Base-by-base conservation (phyloP, 2,329 filamentous ascomycete species). In the Hypoxylon sp. region DNA sequence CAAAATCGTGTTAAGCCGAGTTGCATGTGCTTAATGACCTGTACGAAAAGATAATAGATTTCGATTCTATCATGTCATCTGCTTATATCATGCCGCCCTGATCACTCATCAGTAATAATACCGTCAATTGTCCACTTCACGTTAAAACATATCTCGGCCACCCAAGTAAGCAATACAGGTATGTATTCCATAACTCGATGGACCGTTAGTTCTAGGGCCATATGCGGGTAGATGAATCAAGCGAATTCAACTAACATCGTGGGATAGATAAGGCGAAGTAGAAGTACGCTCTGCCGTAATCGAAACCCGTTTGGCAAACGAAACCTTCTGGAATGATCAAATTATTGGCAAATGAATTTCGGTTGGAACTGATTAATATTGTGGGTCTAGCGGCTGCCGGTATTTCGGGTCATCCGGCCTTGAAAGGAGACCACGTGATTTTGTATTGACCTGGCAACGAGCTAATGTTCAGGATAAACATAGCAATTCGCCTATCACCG, bases 21-120 rank as follows among this genome's bases (percentile, higher is more conserved):
- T 56, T 45, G 32, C 55, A 43, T 52, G 47, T 63, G 23, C 16
- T 68, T 67, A 37, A 72, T 61, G 70, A 70, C 65, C 65, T 67
- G 60, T 68, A 72, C 57, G 63, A 68, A 50, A 68, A 72, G 61
- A 67, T 60, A 67, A 67, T 70, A 71, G 51, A 69, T 56, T 63
- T 63, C 27, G 16, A 59, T 65, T 59, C 37, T 21, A 30, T 55
- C 27, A 59, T 11, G n/a, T 34, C 7, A 45, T 14, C 12, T 25
- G 45, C 2, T 27, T 37, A 12, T 46, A 25, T 57, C 16, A n/a
- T 21, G 23, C 2, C 32, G 16, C 21, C 16, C 14, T 58, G 16
- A 27, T 41, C 4, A 29, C 5, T 30, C 29, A 34, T 57, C 12
- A 53, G 39, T 29, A 32, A 39, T 16, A 14, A 12, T 6, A 9